Evolutionary conservation across 148 eudicot species (phyloP).

Genomic region (Heliamphora exappendiculata): DNA sequence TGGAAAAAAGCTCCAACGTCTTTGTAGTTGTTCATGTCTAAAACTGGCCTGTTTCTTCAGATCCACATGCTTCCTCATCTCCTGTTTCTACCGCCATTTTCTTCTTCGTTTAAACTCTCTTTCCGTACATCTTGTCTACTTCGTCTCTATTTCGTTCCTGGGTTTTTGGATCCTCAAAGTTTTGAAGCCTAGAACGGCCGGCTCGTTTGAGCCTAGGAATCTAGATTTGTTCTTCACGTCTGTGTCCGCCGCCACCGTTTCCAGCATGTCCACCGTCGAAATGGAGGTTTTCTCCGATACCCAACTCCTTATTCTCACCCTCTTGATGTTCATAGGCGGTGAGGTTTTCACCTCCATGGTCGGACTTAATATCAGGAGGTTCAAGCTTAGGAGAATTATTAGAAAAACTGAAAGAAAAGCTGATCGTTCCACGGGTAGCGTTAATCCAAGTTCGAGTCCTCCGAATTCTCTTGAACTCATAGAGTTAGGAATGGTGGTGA

Average conservation of each 20-base stretch:
- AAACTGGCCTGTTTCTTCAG: no score
- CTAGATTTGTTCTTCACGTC: conserved; percentile 51
- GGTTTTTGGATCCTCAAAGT: conserved; percentile 30
- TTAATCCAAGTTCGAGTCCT: conserved; percentile 6
- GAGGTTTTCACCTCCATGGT: conserved; percentile 57
- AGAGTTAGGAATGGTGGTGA: not conserved
- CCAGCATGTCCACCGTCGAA: conserved; percentile 60
- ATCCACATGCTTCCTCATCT: no score
- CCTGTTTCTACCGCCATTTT: no score
- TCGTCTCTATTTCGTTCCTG: conserved; percentile 17
- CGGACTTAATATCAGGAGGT: conserved; percentile 26
- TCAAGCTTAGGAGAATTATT: conserved; percentile 1
- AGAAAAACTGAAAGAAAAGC: not conserved
- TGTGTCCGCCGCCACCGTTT: conserved; percentile 44
- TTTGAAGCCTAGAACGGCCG: conserved; percentile 19
- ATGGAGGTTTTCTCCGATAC: conserved; percentile 60
- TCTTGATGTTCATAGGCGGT: conserved; percentile 57
- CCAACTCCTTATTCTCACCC: conserved; percentile 49
- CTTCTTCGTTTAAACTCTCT: no score
- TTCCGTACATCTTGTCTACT: conserved; percentile 9
- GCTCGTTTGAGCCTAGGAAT: conserved; percentile 8
- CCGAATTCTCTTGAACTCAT: not conserved
- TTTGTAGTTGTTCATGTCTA: no score
- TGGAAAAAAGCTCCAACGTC: no score
- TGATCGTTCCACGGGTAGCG: conserved; percentile 10